phyloP scores from a whole-genome alignment of 306 rosid genomes.

The Glycine soja region DNA sequence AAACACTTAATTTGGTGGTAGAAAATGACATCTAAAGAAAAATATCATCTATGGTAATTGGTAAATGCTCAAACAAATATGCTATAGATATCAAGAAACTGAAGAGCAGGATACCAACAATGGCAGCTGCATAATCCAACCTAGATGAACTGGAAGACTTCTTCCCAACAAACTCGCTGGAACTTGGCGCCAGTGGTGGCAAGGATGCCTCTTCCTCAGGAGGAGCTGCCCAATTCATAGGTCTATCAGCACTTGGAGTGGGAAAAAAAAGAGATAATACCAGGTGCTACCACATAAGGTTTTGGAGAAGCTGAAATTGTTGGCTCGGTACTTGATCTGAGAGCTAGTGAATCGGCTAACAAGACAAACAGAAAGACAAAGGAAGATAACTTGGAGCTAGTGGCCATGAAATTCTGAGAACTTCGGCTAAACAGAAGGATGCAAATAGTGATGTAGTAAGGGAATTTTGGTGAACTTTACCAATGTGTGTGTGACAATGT shows the following conservation, averaged over 20 bases:
- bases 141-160: conserved; percentile 47
- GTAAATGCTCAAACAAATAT: conserved; percentile 14
- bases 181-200: conserved; percentile 27
- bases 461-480: conserved; percentile 35
- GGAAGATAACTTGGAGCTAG: conserved; percentile 7
- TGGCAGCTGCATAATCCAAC: conserved; percentile 41
- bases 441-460: conserved; percentile 15
- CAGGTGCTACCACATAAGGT: conserved; percentile 51
- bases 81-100: conserved; percentile 25
- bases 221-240: conserved; percentile 39
- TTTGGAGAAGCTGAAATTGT: conserved; percentile 53
- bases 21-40: conserved; percentile 17
- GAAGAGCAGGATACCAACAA: conserved; percentile 35
- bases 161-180: conserved; percentile 60
- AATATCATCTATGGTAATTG: not conserved
- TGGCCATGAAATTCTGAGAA: conserved; percentile 49
- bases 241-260: conserved; percentile 47
- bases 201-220: conserved; percentile 10
- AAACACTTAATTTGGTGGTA: not conserved
- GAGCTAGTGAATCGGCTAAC: conserved; percentile 37
- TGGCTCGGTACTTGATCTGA: conserved; percentile 46
- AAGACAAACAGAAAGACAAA: conserved; percentile 28
- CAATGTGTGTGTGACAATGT: conserved; percentile 46
- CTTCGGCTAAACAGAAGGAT: conserved; percentile 16
- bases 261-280: conserved; percentile 62